Evolutionary conservation across 2,329 filamentous ascomycete genomes (phyloP), one percentile per base, ranked within the genome.

Genomic region (Amylocarpus encephaloides): DNA sequence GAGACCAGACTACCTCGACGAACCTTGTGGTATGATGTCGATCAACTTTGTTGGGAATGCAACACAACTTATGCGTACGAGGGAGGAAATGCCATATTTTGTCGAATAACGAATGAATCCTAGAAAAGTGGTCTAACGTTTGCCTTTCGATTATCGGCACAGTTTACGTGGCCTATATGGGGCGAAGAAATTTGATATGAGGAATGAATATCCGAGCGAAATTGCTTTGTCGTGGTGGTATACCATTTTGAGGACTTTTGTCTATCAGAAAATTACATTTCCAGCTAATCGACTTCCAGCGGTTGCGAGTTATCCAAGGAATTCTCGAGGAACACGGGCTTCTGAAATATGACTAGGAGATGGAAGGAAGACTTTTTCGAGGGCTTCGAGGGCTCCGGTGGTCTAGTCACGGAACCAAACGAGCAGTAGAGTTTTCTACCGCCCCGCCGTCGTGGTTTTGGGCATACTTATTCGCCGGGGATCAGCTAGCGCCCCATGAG

Each of bases 171-270:
- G 3, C 38, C 12, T 13, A 11, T 3, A 16, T 5, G n/a, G 6
- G 11, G 11, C 6, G 13, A 11, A n/a, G 18, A 6, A 16, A 5
- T 16, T 16, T 12, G 18, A 40, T 11, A 13, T 16, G 11, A 16
- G n/a, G 2, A 19, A 19, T 16, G 18, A 16, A 15, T 40, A 40
- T 40, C n/a, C 38, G 10, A 40, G 38, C 18, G 18, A 40, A 16
- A 40, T 40, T 19, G 38, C 38, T 15, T 16, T 40, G n/a, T 40
- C 38, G 38, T 40, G 38, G 38, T 40, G 38, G 38, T 40, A 40
- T n/a, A 40, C 38, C 11, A 40, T 40, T 19, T 19, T 40, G 38
- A 16, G 18, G 18, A 40, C 38, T 16, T 40, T 40, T 19, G 18
- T 40, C n/a, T n/a, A 40, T 19, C 13, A n/a, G 18, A 40, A 40